These are phyloP conservation scores for Corylus heterophylla DNA, from an alignment of 306 rosid genomes.

Conservation along the genomic window DNA sequence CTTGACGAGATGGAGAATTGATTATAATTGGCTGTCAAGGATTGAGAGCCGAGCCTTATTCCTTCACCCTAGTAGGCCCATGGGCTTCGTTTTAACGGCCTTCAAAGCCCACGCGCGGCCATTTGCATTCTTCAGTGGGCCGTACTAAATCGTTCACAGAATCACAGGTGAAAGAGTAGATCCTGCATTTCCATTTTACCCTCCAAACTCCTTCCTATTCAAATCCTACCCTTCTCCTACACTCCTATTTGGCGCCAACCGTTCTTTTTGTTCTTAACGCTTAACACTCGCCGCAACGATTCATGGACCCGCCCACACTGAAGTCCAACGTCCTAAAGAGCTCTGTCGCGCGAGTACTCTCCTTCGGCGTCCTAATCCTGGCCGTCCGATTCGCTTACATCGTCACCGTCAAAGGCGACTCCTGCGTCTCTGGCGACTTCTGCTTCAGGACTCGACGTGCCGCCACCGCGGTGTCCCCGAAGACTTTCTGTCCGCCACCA, in stretches of 20 bases:
- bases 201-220: conserved; percentile 16
- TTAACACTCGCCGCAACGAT: not conserved
- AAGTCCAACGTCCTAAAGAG: conserved; percentile 28
- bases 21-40: no score
- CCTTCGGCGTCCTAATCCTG: conserved; percentile 42
- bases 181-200: conserved; percentile 27
- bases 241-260: not conserved
- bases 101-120: not conserved
- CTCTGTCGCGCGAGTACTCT: conserved; percentile 38
- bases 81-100: not conserved
- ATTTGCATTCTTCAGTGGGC: no score
- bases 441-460: conserved; percentile 27
- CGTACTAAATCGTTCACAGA: no score
- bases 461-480: not conserved
- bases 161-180: no score
- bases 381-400: conserved; percentile 48
- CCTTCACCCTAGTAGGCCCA: not conserved
- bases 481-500: conserved; percentile 15
- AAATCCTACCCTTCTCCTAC: not conserved
- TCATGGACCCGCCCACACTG: conserved; percentile 38
- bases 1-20: no score
- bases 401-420: conserved; percentile 41
- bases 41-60: not conserved
- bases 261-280: conserved; percentile 6
- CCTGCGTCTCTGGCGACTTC: conserved; percentile 39